These are phyloP conservation scores for Murraya koenigii DNA, from an alignment of 345 rosid species.

Conservation along the genomic window DNA sequence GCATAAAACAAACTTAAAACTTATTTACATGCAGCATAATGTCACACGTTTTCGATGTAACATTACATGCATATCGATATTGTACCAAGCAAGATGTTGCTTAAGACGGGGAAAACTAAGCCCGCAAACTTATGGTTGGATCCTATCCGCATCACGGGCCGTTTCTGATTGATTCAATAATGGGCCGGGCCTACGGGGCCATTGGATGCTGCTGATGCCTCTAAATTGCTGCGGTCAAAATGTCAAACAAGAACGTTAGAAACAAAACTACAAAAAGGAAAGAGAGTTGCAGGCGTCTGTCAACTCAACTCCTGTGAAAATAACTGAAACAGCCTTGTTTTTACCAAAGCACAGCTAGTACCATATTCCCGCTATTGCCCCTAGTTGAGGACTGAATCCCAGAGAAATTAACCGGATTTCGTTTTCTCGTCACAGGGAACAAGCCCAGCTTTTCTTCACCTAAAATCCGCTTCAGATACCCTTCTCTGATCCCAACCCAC, in stretches of 20 bases:
- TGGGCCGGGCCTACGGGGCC: neutral
- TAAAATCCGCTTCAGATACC: conserved; percentile 13
- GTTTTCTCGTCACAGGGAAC: neutral
- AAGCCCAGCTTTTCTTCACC: conserved; percentile 13
- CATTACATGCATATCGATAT: too few relatives aligned
- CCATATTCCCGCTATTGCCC: neutral
- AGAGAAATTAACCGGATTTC: neutral
- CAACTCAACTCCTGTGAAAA: neutral
- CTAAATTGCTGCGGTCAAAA: neutral
- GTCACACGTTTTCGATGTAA: too few relatives aligned
- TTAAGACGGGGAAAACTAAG: neutral
- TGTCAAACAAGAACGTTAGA: neutral
- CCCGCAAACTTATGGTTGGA: neutral
- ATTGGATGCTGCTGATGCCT: neutral
- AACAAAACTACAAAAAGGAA: neutral
- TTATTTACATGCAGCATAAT: too few relatives aligned
- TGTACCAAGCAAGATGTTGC: neutral
- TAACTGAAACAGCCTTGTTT: neutral
- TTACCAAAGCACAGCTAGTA: neutral
- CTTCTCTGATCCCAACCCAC: neutral
- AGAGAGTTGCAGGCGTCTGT: neutral
- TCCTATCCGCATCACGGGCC: neutral
- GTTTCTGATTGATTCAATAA: neutral
- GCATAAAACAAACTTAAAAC: too few relatives aligned
- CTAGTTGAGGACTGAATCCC: neutral